Conservation (phyloP, 2,329 filamentous ascomycete genomes). For the Bipolaris victoriae region DNA sequence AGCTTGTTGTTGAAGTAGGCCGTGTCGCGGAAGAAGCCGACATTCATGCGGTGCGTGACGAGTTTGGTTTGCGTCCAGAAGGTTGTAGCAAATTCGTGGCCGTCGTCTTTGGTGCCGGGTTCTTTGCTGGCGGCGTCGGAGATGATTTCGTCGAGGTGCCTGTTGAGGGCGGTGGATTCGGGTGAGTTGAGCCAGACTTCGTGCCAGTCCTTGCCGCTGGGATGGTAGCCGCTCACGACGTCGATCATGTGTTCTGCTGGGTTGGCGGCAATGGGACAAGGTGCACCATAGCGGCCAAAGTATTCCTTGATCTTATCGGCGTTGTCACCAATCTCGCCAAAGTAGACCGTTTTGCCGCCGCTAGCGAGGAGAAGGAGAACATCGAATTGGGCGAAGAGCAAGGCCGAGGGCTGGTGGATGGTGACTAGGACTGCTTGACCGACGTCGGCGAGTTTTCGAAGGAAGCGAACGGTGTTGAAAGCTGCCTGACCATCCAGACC, state of each 20-base stretch:
- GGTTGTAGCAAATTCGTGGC: conserved; percentile 41
- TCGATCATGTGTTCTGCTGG: conserved; percentile 80
- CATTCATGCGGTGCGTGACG: conserved; percentile 31
- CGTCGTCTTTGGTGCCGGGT: conserved; percentile 48
- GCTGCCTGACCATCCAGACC: conserved; percentile 73
- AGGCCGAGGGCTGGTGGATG: conserved; percentile 83
- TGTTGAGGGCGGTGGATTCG: conserved; percentile 40
- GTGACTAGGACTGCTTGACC: conserved; percentile 86
- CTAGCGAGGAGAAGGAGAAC: conserved; percentile 74
- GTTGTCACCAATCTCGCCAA: conserved; percentile 77
- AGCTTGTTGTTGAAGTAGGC: conserved; percentile 40
- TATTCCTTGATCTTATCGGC: conserved; percentile 67
- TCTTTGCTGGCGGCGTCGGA: conserved; percentile 47
- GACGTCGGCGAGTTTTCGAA: conserved; percentile 72
- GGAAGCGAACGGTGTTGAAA: conserved; percentile 74
- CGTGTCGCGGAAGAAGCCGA: conserved; percentile 32
- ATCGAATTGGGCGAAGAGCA: conserved; percentile 83
- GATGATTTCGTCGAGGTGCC: conserved; percentile 49
- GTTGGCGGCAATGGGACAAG: conserved; percentile 58
- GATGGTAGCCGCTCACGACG: conserved; percentile 57
- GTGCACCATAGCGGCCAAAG: conserved; percentile 58
- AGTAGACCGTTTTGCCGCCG: conserved; percentile 81
- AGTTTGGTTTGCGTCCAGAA: conserved; percentile 35
- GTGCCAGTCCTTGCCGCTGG: conserved; percentile 51
- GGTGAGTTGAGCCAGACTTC: conserved; percentile 48